Percentiles rank a stretch among this genome's conserved stretches.
phyloP scores from a whole-genome alignment of 73 alveolate species.

The Paramecium pentaurelia region DNA sequence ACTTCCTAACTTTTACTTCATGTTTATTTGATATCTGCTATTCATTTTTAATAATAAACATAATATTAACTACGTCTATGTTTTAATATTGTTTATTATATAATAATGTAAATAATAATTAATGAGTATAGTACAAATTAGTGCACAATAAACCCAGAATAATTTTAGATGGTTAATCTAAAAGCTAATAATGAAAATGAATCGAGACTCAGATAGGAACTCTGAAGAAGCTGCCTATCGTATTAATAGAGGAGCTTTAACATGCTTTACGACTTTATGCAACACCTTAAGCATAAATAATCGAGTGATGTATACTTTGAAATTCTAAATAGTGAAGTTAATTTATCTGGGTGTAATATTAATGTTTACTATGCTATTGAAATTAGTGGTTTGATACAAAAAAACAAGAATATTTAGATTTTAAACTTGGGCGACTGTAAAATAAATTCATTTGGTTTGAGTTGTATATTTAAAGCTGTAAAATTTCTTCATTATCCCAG shows the following conservation, averaged over 20 bases:
- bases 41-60: not conserved
- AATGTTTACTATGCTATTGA: conserved; percentile 32
- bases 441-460: not conserved
- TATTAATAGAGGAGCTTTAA: not conserved
- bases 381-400: not conserved
- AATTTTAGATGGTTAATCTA: not conserved
- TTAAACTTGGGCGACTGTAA: conserved; percentile 1
- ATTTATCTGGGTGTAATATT: conserved; percentile 17
- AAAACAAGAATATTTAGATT: not conserved
- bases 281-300: not conserved
- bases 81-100: not conserved
- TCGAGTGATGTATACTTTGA: not conserved
- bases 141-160: not conserved
- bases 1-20: conserved; percentile 34
- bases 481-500: not conserved
- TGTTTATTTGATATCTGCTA: not conserved
- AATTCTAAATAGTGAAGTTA: not conserved
- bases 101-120: not conserved
- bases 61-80: not conserved
- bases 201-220: not conserved
- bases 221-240: not conserved
- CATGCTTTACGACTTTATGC: conserved; percentile 15
- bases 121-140: not conserved
- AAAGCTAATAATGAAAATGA: not conserved
- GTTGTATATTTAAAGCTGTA: conserved; percentile 35